Evolutionary conservation across 164 flowering plant species (phyloP).

Genomic region (Cinnamomum micranthum): DNA sequence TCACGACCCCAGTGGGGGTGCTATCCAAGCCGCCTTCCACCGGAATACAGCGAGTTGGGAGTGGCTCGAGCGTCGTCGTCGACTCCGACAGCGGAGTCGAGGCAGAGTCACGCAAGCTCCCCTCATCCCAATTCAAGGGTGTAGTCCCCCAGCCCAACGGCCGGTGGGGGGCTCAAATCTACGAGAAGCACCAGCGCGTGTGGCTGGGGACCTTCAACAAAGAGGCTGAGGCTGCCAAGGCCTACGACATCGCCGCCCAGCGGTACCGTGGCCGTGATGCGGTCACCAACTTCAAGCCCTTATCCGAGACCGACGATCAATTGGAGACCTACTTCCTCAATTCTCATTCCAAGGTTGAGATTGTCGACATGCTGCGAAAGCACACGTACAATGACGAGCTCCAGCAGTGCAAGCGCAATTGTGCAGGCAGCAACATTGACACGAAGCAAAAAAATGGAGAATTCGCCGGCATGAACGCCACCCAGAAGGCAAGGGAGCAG

Average conservation of each 20-base stretch:
- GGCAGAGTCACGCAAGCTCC: constrained; percentile 79
- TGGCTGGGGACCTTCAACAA: constrained; percentile 96
- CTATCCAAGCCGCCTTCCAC: constrained; percentile 20
- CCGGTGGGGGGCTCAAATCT: constrained; percentile 96
- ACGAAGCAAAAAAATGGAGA: not conserved
- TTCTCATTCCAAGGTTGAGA: constrained; percentile 77
- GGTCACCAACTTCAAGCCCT: constrained; percentile 72
- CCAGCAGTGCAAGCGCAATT: constrained; percentile 54
- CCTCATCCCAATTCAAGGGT: constrained; percentile 84
- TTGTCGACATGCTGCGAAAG: constrained; percentile 89
- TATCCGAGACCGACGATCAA: constrained; percentile 28
- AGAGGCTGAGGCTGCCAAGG: constrained; percentile 76
- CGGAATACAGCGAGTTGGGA: constrained; percentile 56
- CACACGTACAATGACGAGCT: constrained; percentile 86
- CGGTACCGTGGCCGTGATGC: constrained; percentile 91
- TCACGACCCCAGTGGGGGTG: not conserved
- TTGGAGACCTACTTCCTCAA: constrained; percentile 48
- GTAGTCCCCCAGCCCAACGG: constrained; percentile 98
- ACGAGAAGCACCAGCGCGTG: constrained; percentile 95
- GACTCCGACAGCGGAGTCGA: constrained; percentile 60
- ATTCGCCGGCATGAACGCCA: not conserved
- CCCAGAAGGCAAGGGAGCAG: constrained; percentile 33
- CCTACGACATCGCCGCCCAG: constrained; percentile 86
- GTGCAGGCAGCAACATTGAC: not conserved
- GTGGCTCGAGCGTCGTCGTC: constrained; percentile 57